Conservation (phyloP, 805 yeast species). For the Candida adriatica region DNA sequence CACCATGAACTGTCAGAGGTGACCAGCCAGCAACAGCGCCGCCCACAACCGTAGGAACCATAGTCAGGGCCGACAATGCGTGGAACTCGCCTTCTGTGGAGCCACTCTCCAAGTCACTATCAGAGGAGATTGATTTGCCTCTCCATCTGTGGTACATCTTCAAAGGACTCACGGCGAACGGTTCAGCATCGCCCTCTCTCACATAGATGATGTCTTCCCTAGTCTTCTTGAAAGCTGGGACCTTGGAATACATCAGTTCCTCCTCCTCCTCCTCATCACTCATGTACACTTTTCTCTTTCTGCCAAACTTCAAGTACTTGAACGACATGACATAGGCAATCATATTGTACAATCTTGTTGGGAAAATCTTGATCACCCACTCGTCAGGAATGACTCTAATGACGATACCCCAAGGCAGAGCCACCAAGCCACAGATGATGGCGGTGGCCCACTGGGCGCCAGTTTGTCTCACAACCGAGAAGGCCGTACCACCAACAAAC, state of each 20-base stretch:
- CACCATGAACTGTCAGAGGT: conserved; percentile 13
- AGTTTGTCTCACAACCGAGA: conserved; percentile 72
- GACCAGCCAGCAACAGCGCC: conserved; percentile 54
- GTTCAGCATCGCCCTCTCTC: conserved; percentile 17
- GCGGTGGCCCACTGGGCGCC: conserved; percentile 73
- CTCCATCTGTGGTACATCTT: conserved; percentile 24
- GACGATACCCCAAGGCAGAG: conserved; percentile 67
- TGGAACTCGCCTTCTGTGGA: conserved; percentile 15
- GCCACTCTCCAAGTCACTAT: conserved; percentile 9
- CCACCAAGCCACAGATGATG: conserved; percentile 11
- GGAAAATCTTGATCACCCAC: conserved; percentile 62
- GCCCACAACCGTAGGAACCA: conserved; percentile 50
- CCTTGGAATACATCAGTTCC: conserved; percentile 20
- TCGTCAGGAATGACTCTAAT: conserved; percentile 80
- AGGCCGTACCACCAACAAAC: conserved; percentile 97
- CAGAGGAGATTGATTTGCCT: conserved; percentile 4
- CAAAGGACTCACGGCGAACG: conserved; percentile 19
- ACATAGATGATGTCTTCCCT: conserved; percentile 24
- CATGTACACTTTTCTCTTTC: conserved; percentile 4
- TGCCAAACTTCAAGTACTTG: conserved; percentile 10
- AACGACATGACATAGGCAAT: conserved; percentile 16
- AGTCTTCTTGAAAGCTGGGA: conserved; percentile 28
- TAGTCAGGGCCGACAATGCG: conserved; percentile 36
- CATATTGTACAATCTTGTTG: conserved; percentile 34
- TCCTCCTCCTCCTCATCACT: conserved; percentile 10